phyloP scores from a whole-genome alignment of 208 protist species.

The Crithidia expoeki region DNA sequence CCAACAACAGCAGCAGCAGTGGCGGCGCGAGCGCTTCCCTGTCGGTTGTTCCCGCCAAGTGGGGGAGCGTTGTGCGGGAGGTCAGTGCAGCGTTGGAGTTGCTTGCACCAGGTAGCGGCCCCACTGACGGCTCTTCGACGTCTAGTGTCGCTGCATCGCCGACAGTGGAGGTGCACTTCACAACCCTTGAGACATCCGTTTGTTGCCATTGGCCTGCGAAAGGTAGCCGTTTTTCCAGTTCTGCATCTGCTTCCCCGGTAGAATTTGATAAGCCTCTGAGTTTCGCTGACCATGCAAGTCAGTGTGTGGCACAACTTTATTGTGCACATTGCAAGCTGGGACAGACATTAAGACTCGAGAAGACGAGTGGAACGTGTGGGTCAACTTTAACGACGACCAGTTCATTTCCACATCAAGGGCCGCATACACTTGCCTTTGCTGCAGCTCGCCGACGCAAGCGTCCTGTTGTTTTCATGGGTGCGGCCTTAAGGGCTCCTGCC shows the following conservation, averaged over 20 bases:
- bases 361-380: not conserved
- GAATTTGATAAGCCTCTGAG: not conserved
- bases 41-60: conserved; percentile 5
- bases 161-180: conserved; percentile 35
- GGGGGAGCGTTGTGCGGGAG: conserved; percentile 24
- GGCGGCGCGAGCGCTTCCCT: not conserved
- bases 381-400: not conserved
- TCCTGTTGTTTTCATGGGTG: conserved; percentile 33
- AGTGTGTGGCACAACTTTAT: conserved; percentile 15
- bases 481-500: conserved; percentile 6
- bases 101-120: not conserved
- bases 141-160: not conserved
- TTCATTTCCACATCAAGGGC: not conserved
- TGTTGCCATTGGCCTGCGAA: conserved; percentile 12
- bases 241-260: conserved; percentile 4
- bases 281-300: not conserved
- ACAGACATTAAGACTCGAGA: conserved; percentile 11
- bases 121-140: not conserved
- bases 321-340: conserved; percentile 25
- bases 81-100: conserved; percentile 11
- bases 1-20: not conserved
- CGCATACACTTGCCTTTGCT: not conserved
- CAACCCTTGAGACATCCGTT: conserved; percentile 51
- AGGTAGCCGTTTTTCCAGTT: not conserved
- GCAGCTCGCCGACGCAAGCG: not conserved